phyloP scores from a whole-genome alignment of 176 grass and related monocot species.

The Coix lacrymajobi region DNA sequence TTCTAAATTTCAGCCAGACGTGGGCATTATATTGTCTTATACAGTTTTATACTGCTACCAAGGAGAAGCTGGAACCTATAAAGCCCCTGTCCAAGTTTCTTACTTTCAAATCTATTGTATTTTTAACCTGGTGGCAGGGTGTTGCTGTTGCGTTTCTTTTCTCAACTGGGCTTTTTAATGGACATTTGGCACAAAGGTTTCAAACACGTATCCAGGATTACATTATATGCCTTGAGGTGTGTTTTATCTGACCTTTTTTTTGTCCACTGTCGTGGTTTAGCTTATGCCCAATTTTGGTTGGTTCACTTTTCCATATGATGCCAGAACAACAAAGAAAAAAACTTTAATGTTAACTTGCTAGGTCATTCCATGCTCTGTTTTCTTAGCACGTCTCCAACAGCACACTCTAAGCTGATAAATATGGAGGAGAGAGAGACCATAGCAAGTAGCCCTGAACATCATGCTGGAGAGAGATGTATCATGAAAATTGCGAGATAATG shows the following conservation, averaged over 20 bases:
- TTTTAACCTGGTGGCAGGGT: conserved; percentile 99
- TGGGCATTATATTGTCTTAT: conserved; percentile 98
- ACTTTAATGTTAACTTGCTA: neutral
- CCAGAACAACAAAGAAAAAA: neutral
- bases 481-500: too few relatives aligned
- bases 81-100: conserved; percentile 95
- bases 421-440: neutral
- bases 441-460: neutral
- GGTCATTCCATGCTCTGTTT: neutral
- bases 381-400: neutral
- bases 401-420: neutral
- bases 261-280: neutral
- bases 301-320: conserved; percentile 5
- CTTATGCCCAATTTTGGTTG: neutral
- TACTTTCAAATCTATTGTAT: conserved; percentile 99
- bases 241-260: conserved; percentile 22
- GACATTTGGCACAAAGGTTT: conserved; percentile 82
- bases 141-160: conserved; percentile 94
- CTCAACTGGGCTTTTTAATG: conserved; percentile 87
- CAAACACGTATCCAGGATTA: conserved; percentile 95
- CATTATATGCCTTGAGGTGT: conserved; percentile 98
- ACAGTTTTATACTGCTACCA: conserved; percentile 90
- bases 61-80: conserved; percentile 91
- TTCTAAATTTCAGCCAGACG: conserved; percentile 98
- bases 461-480: neutral